These are phyloP conservation scores for Xanthoceras sorbifolium DNA, from an alignment of 345 rosid species.

Conservation along the genomic window DNA sequence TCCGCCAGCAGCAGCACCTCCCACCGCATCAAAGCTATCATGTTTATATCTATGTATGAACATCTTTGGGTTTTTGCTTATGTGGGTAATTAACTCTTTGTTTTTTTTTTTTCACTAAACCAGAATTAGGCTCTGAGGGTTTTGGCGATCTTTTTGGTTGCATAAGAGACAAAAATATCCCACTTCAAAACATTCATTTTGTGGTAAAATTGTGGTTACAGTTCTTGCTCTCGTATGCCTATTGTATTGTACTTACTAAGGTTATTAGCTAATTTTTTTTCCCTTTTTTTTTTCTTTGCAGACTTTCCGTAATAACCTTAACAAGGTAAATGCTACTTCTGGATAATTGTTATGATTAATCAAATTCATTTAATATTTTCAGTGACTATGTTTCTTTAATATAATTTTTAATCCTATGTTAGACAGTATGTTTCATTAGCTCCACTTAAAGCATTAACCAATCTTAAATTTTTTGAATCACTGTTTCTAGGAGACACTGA, in stretches of 20 bases:
- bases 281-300: slow-evolving; percentile 32
- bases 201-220: slow-evolving; percentile 57
- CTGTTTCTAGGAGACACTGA: not conserved
- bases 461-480: not conserved
- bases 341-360: not conserved
- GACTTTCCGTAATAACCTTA: slow-evolving; percentile 93
- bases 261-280: slow-evolving; percentile 29
- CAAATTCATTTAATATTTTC: not conserved
- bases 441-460: not conserved
- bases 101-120: slow-evolving; percentile 24
- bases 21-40: not conserved
- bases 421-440: too few relatives aligned
- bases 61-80: slow-evolving; percentile 2
- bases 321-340: too few relatives aligned
- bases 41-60: not conserved
- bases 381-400: not conserved
- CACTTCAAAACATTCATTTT: slow-evolving; percentile 92
- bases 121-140: slow-evolving; percentile 90
- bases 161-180: slow-evolving; percentile 76
- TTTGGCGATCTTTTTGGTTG: slow-evolving; percentile 87
- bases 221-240: slow-evolving; percentile 17
- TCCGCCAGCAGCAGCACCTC: too few relatives aligned
- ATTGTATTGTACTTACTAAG: not conserved
- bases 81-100: slow-evolving; percentile 13
- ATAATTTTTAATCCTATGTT: not conserved